Evolutionary conservation across 768 basidiomycete species (phyloP).

Genomic region (Termitomyces sp.): DNA sequence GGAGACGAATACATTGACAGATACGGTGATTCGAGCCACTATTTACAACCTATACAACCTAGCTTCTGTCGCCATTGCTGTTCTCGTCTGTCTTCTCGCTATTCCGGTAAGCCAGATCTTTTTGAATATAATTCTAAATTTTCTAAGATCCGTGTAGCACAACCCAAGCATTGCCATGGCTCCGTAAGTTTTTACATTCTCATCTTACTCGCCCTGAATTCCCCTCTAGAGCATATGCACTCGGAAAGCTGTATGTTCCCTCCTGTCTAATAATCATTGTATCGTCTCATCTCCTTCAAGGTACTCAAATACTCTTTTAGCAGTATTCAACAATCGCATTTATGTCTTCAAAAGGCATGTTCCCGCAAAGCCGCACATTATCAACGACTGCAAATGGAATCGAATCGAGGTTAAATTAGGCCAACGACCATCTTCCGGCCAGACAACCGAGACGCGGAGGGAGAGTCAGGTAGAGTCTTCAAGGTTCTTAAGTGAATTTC

Average conservation of each 20-base stretch:
- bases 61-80: constrained; percentile 10
- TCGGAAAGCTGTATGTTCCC: constrained; percentile 10
- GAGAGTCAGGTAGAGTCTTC: background rate
- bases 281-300: background rate
- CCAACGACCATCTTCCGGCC: background rate
- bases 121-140: background rate
- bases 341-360: constrained; percentile 8
- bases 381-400: background rate
- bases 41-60: background rate
- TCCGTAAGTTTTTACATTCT: constrained; percentile 1
- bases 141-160: background rate
- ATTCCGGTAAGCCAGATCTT: constrained; percentile 4
- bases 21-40: background rate
- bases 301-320: constrained; percentile 12
- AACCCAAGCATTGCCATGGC: constrained; percentile 13
- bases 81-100: constrained; percentile 11
- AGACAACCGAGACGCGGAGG: background rate
- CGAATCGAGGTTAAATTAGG: constrained; percentile 1
- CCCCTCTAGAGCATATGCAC: constrained; percentile 8
- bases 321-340: constrained; percentile 13
- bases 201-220: background rate
- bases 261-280: background rate
- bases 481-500: background rate
- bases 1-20: constrained; percentile 11
- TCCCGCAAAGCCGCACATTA: background rate